Percentiles rank a stretch among this genome's conserved stretches.
Conservation (phyloP, 2,329 filamentous ascomycete species). For the Curvularia verruculosa region DNA sequence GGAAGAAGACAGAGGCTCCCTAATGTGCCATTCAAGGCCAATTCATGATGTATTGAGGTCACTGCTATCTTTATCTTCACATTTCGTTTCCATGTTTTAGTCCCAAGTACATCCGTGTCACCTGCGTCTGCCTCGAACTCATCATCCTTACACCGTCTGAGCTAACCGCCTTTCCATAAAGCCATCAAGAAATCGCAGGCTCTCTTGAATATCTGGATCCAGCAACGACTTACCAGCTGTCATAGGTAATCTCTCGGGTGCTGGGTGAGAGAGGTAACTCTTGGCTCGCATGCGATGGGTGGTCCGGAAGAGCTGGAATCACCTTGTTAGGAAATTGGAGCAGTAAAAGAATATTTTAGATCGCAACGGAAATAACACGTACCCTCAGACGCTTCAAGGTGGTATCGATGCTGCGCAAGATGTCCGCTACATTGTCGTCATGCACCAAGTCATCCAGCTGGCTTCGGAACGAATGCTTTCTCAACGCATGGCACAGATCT, state of each 20-base stretch:
- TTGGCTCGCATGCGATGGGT: slow-evolving; percentile 6
- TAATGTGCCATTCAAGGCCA: neutral
- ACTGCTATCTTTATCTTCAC: too few relatives aligned
- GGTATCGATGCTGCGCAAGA: neutral
- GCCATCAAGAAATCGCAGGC: neutral
- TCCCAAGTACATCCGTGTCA: neutral
- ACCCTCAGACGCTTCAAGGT: slow-evolving; percentile 8
- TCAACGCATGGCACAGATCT: slow-evolving; percentile 2
- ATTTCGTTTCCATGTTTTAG: neutral
- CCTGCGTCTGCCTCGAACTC: neutral
- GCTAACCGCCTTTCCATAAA: slow-evolving; percentile 7
- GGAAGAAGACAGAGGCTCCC: neutral
- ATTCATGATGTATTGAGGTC: too few relatives aligned
- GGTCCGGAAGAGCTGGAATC: slow-evolving; percentile 8
- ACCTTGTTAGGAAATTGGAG: neutral
- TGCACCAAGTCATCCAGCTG: neutral
- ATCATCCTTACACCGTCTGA: neutral
- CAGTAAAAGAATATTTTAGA: neutral
- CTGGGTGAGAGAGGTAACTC: slow-evolving; percentile 9
- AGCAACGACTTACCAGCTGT: slow-evolving; percentile 11
- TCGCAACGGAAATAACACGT: neutral
- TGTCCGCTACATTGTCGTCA: neutral
- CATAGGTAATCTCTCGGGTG: slow-evolving; percentile 9
- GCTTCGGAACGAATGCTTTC: slow-evolving; percentile 5
- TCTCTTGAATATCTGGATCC: neutral